Base-by-base conservation (phyloP, 148 eudicot species). In the Rheum nobile region DNA sequence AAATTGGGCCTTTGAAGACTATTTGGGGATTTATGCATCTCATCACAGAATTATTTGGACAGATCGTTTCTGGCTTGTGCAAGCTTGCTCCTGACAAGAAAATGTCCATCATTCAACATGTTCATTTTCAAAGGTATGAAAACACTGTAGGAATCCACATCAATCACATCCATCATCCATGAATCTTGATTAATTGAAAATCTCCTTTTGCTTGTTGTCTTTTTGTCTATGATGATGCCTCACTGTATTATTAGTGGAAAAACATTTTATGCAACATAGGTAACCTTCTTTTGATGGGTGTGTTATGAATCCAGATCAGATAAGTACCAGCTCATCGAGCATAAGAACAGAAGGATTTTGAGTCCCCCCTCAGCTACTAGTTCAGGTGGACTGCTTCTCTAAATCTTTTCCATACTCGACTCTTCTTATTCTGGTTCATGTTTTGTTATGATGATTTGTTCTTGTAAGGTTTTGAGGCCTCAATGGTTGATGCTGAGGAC, bases 391-490 rank as follows among this genome's bases (percentile, higher is more conserved):
- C 21, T 21, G 8, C 14, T 31, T 57, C 16, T 57, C 65, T 24
- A 0, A 65, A 65, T 14, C 39, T 31, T 31, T 16, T 34, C 39
- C 39, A 17, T 65, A 32, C 69, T 65, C 69, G 32, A 10, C 8
- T 65, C 41, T 17, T 65, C 10, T 34, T 34, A 65, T 34, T 14
- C 16, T 26, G 35, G 41, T 31, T 65, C 69, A 32, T 16, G 9
- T 34, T 65, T 32, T 41, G 32, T 9, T 32, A 34, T 65, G 38
- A 31, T 31, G 38, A 31, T 16, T 32, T 32, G 11, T 6, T 32
- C n/a, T 31, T 65, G 69, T 32, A 65, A n/a, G 69, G 69, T 65
- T 65, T 65, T 65, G 69, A 65, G 69, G 16, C 69, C 69, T 65
- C 69, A 31, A 32, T 65, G 3, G 16, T 32, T 39, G 69, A 65